Evolutionary conservation across 2,329 filamentous ascomycete species (phyloP).

Genomic region (Clarireedia monteithiana): DNA sequence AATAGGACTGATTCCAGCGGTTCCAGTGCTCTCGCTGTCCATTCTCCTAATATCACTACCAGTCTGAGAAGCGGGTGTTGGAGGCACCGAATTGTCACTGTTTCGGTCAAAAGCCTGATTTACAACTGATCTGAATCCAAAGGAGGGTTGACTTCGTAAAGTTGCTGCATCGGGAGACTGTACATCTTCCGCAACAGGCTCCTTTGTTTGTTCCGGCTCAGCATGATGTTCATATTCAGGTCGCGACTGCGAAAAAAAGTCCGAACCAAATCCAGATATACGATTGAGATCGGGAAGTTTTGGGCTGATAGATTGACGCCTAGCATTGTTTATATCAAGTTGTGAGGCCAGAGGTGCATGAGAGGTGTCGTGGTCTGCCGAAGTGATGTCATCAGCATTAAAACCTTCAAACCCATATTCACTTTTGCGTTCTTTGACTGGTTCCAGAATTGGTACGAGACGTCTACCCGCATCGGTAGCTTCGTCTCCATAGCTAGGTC

Average conservation of each 20-base stretch:
- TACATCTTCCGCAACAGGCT: neutral
- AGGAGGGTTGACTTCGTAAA: conserved; percentile 44
- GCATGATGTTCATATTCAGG: conserved; percentile 9
- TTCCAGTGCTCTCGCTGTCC: conserved; percentile 51
- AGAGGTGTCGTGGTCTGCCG: neutral
- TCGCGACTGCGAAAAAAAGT: conserved; percentile 40
- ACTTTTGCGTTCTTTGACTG: conserved; percentile 50
- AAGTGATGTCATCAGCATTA: conserved; percentile 16
- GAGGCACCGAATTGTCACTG: conserved; percentile 43
- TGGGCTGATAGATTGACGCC: conserved; percentile 41
- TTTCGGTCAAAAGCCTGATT: conserved; percentile 56
- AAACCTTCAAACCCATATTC: conserved; percentile 47
- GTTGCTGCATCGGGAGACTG: conserved; percentile 14
- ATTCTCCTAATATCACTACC: conserved; percentile 46
- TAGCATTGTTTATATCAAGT: conserved; percentile 16
- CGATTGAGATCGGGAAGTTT: conserved; percentile 50
- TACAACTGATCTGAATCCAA: conserved; percentile 52
- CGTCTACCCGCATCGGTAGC: conserved; percentile 31
- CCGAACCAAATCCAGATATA: conserved; percentile 52
- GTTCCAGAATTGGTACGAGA: conserved; percentile 38
- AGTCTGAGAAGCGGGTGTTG: conserved; percentile 41
- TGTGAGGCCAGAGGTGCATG: conserved; percentile 10
- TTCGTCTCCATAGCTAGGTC: conserved; percentile 16
- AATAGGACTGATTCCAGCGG: conserved; percentile 50
- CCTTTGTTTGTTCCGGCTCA: neutral